Base-by-base conservation (phyloP, 805 yeast species). In the Yamadazyma phyllophila region DNA sequence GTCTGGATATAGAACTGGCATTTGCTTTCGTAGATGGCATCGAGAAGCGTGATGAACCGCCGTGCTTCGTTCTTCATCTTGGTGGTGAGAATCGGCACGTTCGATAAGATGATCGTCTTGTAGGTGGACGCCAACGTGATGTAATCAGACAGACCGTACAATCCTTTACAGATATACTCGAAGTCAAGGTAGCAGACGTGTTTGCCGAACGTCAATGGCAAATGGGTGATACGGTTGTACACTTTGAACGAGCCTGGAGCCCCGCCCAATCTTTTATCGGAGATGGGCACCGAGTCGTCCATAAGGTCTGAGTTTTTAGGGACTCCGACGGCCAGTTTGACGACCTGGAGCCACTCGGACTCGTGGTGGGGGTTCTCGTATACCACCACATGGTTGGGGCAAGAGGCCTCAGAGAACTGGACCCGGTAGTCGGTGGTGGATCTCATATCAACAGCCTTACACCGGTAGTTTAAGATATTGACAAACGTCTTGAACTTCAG, bases 51-150 rank as follows among this genome's bases (percentile, higher is more conserved):
- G 42, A 85, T 84, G 55, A 84, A 78, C 45, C 85, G 62, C 43
- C 88, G 65, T 2, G 90, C 90, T 54, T 83, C 88, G 53, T 82
- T 82, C 52, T 81, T 82, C 79, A 72, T 74, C 39, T 63, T 72
- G 2, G 77, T 58, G 1, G 80, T 76, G 62, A 85, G 61, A 4
- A 77, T 66, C 0, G 91, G 91, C 2, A 85, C 80, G 42, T 79
- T 65, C 45, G 82, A 84, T 14, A 85, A 56, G 3, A 85, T 68
- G 26, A 85, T 64, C 1, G 82, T 78, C 27, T 73, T 77, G 58
- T 67, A 85, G 16, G 69, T 67, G 0, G 88, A 78, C 0, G 89
- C 83, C 26, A 85, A 58, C 0, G 88, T 78, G 29, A 85, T 82
- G 57, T 82, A 84, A 58, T 85, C 91, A 2, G 85, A 82, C 0